Evolutionary conservation across 2,329 filamentous ascomycete species (phyloP), one percentile per base, ranked within the genome.

Genomic region (Aspergillus cejpii): DNA sequence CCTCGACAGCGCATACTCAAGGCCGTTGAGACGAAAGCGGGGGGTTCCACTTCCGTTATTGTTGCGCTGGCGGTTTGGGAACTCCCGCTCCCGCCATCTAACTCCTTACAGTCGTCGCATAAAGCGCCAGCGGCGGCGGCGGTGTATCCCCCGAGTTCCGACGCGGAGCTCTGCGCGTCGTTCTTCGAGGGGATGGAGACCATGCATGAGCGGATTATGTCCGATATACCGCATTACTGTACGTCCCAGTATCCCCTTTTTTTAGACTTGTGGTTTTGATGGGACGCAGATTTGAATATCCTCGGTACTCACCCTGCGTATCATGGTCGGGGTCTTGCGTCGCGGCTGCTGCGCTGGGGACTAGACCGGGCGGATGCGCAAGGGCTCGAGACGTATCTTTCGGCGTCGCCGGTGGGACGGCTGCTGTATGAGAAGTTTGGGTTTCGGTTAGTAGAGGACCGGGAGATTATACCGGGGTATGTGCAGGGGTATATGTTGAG

Each of bases 341-440:
- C 56, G 3, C 51, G 45, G 33, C 54, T 73, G 6, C 52, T 70
- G 5, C 55, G 57, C 40, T 67, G 62, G 61, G 65, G 64, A 2
- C 37, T 71, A 1, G 57, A 61, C 8, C 60, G 66, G 12, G 67
- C 69, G 1, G 60, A 61, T 39, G 57, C 52, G 15, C 60, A 61
- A 23, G 57, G 60, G 0, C 28, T 71, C 3, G 59, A 65, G 15
- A 57, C 56, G 2, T 71, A 61, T 29, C 58, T 73, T 0, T 59
- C 66, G 28, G 58, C 67, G 11, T 66, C 65, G 2, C 51, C 55
- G 11, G 55, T 42, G 4, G 70, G 61, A 1, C 64, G 62, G 39
- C 47, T 51, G 1, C 19, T 73, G 26, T 73, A 73, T 48, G 41
- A 59, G 46, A 70, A 59, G 33, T 57, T 59, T 41, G 67, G 68